Conservation (phyloP, 129 eudicot species). For the Solidago caesia region DNA sequence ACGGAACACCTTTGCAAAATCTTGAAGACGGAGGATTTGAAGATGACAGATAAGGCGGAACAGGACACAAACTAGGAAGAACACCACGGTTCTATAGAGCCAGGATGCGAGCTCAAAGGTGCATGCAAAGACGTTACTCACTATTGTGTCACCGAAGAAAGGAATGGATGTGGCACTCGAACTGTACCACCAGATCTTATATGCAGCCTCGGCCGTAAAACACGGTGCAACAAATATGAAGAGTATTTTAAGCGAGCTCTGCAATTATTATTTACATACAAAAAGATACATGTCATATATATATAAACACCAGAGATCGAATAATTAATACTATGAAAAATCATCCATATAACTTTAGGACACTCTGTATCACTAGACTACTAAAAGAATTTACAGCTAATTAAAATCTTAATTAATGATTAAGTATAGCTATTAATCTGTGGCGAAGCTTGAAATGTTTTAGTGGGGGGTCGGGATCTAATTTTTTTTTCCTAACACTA, state of each 20-base stretch:
- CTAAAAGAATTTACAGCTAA: slow-evolving; percentile 2
- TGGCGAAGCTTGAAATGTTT: no score
- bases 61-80: slow-evolving; percentile 85
- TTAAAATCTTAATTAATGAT: neutral
- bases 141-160: slow-evolving; percentile 66
- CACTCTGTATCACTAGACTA: slow-evolving; percentile 5
- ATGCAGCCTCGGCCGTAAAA: slow-evolving; percentile 78
- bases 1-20: slow-evolving; percentile 78
- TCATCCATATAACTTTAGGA: neutral
- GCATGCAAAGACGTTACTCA: slow-evolving; percentile 77
- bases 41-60: slow-evolving; percentile 94
- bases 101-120: slow-evolving; percentile 78
- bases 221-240: slow-evolving; percentile 83
- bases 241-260: slow-evolving; percentile 83
- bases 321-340: neutral
- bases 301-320: neutral
- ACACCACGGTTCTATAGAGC: slow-evolving; percentile 83
- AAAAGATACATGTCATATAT: neutral
- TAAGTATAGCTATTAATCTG: no score
- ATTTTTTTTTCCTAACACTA: no score
- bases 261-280: slow-evolving; percentile 10
- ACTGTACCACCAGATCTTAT: slow-evolving; percentile 94
- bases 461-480: no score
- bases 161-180: slow-evolving; percentile 86
- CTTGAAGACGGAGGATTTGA: slow-evolving; percentile 87